phyloP scores from a whole-genome alignment of 129 eudicot species.

The Saussurea involucrata region DNA sequence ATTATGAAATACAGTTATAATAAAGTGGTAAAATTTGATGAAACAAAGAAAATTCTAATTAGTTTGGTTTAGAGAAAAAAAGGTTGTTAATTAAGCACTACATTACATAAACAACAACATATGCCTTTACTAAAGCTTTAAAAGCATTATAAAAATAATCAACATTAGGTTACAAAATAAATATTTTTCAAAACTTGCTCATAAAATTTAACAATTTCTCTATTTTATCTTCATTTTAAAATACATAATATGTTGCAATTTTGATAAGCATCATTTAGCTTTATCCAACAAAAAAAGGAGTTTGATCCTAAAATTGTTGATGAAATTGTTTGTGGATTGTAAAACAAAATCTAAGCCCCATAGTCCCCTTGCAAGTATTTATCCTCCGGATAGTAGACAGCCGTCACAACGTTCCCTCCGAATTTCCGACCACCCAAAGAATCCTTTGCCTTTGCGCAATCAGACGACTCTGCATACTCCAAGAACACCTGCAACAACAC shows the following conservation, averaged over 20 bases:
- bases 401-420: slow-evolving; percentile 77
- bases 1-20: not conserved
- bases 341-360: slow-evolving; percentile 28
- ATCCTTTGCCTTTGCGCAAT: slow-evolving; percentile 67
- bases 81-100: too few species aligned
- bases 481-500: slow-evolving; percentile 60
- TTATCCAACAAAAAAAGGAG: not conserved
- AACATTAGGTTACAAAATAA: not conserved
- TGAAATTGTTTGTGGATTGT: not conserved
- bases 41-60: not conserved
- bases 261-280: not conserved
- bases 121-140: too few species aligned
- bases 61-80: too few species aligned
- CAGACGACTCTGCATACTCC: slow-evolving; percentile 61
- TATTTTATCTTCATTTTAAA: not conserved
- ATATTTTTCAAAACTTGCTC: not conserved
- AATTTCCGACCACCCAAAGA: slow-evolving; percentile 80
- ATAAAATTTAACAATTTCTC: not conserved
- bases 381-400: slow-evolving; percentile 77
- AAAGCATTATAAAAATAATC: too few species aligned
- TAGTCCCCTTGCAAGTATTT: slow-evolving; percentile 53
- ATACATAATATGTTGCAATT: not conserved
- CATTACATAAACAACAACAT: too few species aligned
- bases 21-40: not conserved
- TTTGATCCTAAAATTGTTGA: too few species aligned